Evolutionary conservation across 345 rosid genomes (phyloP).

Genomic region (Aethionema arabicum): DNA sequence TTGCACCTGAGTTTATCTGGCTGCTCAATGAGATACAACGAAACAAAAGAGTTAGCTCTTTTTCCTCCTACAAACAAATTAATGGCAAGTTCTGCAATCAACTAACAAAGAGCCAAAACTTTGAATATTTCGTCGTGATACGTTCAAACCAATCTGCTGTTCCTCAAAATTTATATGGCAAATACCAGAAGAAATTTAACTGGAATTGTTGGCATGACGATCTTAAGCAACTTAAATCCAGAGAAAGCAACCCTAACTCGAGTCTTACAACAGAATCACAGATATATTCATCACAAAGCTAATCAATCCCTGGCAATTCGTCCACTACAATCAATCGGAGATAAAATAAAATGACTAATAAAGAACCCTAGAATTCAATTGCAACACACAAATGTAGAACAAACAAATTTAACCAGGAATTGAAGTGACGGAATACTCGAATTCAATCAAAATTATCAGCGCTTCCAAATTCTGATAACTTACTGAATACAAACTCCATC

Average conservation of each 20-base stretch:
- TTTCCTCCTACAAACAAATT: not conserved
- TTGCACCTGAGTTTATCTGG: slow-evolving; percentile 27
- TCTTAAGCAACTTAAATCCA: no score
- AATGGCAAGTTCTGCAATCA: not conserved
- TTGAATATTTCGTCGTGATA: no score
- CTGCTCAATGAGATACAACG: slow-evolving; percentile 13
- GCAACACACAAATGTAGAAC: not conserved
- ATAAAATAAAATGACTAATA: no score
- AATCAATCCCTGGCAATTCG: no score
- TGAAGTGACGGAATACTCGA: not conserved
- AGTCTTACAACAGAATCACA: no score
- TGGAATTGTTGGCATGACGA: no score
- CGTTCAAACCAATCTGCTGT: not conserved
- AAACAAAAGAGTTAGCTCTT: not conserved
- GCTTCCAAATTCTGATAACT: not conserved
- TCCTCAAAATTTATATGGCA: not conserved
- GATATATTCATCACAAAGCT: not conserved
- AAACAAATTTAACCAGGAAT: not conserved
- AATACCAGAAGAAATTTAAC: no score
- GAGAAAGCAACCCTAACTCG: no score
- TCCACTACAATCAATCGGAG: no score
- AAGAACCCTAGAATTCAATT: no score
- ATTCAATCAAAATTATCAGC: not conserved
- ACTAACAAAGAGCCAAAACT: not conserved
- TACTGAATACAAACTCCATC: slow-evolving; percentile 27